A percentile compares a stretch with the other conserved stretches of the same genome.
These are phyloP conservation scores for Prunus padus DNA, from an alignment of 306 rosid species.

Conservation along the genomic window DNA sequence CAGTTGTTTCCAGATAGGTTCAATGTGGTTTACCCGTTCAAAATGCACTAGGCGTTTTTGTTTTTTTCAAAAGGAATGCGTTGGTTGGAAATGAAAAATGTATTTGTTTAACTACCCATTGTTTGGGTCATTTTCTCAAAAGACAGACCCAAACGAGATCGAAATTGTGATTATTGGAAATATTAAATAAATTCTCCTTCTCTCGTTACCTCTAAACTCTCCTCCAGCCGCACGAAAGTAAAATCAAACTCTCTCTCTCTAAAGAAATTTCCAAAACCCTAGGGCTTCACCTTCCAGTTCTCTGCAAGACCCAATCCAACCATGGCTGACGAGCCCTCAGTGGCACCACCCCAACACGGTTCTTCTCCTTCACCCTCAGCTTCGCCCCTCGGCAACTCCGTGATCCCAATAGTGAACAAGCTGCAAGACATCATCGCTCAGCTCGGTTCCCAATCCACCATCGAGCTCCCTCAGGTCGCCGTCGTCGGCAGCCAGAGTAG, in stretches of 20 bases:
- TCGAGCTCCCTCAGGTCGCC: conserved; percentile 96
- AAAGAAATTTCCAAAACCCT: conserved; percentile 41
- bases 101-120: too few relatives aligned
- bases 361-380: conserved; percentile 36
- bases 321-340: conserved; percentile 79
- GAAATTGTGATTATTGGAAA: too few relatives aligned
- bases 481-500: conserved; percentile 99
- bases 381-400: conserved; percentile 74
- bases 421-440: conserved; percentile 94
- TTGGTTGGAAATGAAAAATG: too few relatives aligned
- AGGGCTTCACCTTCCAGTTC: conserved; percentile 26
- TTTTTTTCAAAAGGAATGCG: too few relatives aligned
- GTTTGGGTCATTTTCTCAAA: too few relatives aligned
- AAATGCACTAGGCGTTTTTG: too few relatives aligned
- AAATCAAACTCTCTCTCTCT: conserved; percentile 3
- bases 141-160: too few relatives aligned
- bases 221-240: conserved; percentile 3
- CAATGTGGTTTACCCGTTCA: too few relatives aligned
- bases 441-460: conserved; percentile 85
- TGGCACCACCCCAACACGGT: conserved; percentile 25
- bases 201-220: not conserved
- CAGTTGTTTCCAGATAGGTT: too few relatives aligned
- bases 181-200: not conserved
- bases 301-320: conserved; percentile 31
- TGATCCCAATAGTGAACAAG: conserved; percentile 85